A percentile compares a stretch with the other conserved stretches of the same genome.
Evolutionary conservation across 179 eudicot genomes (phyloP).

Genomic region (Corrigiola litoralis): DNA sequence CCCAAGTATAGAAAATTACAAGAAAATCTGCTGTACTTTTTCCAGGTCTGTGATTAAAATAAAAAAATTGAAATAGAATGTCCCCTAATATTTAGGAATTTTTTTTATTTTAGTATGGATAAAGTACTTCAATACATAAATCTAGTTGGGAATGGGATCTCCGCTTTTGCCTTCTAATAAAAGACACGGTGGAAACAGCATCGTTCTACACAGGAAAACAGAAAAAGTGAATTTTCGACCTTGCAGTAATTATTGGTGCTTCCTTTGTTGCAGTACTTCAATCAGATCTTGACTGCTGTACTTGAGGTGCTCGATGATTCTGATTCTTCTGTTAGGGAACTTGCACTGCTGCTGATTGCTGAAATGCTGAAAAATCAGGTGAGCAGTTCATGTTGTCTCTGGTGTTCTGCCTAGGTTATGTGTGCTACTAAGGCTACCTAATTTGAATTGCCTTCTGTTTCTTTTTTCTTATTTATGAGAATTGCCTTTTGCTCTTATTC

Average conservation of each 20-base stretch:
- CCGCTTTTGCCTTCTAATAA: background rate
- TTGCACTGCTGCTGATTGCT: slow-evolving; percentile 56
- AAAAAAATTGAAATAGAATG: too few relatives aligned
- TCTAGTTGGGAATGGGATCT: background rate
- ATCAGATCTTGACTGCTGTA: slow-evolving; percentile 79
- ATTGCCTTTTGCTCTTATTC: background rate
- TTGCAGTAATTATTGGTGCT: slow-evolving; percentile 1
- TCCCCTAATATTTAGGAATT: too few relatives aligned
- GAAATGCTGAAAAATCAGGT: slow-evolving; percentile 98
- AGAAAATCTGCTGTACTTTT: too few relatives aligned
- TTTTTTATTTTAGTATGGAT: too few relatives aligned
- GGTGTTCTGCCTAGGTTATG: background rate
- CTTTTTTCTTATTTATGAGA: too few relatives aligned
- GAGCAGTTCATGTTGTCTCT: background rate
- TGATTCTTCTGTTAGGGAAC: slow-evolving; percentile 66
- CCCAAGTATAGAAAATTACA: too few relatives aligned
- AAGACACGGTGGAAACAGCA: too few relatives aligned
- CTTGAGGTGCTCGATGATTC: slow-evolving; percentile 81
- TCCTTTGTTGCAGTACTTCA: slow-evolving; percentile 72
- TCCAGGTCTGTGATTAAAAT: too few relatives aligned
- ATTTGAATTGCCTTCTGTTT: background rate
- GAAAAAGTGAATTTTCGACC: background rate
- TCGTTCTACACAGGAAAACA: background rate
- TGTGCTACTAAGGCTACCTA: background rate
- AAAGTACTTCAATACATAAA: background rate